A percentile compares a stretch with the other conserved stretches of the same genome.
Conservation (phyloP, 148 eudicot genomes). For the Beta vulgaris region DNA sequence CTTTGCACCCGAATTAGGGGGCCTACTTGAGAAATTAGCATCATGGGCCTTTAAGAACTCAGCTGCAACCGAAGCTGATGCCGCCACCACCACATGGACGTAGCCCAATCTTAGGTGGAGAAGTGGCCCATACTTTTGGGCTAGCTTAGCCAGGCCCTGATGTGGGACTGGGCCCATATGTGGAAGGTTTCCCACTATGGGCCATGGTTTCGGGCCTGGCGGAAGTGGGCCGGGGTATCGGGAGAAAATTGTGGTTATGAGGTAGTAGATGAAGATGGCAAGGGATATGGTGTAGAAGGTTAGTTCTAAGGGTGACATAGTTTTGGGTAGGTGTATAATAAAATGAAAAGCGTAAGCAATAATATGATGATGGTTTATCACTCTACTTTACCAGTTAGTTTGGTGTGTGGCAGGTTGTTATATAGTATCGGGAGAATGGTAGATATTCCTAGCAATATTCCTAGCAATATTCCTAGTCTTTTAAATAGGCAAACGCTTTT, state of each 20-base stretch:
- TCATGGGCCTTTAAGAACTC: conserved; percentile 74
- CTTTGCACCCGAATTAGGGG: conserved; percentile 86
- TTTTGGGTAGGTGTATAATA: not conserved
- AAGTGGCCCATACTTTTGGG: conserved; percentile 63
- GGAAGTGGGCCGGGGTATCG: conserved; percentile 49
- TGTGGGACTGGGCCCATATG: conserved; percentile 81
- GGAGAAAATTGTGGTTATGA: conserved; percentile 19
- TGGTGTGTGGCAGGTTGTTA: not conserved
- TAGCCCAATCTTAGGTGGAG: conserved; percentile 67
- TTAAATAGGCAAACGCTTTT: too few species aligned
- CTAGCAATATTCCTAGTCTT: too few species aligned
- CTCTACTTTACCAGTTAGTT: not conserved
- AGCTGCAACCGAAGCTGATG: conserved; percentile 68
- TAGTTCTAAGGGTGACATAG: conserved; percentile 34
- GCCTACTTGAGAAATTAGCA: conserved; percentile 74
- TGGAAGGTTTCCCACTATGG: conserved; percentile 81
- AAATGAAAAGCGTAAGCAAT: not conserved
- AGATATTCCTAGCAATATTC: not conserved
- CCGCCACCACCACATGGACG: conserved; percentile 82
- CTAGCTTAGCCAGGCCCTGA: conserved; percentile 62
- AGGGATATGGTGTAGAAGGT: conserved; percentile 29
- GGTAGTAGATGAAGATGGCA: conserved; percentile 31
- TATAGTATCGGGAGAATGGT: not conserved
- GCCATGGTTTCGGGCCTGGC: conserved; percentile 90
- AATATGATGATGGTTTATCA: not conserved